Evolutionary conservation across 2,329 filamentous ascomycete genomes (phyloP).

Genomic region (Blastomyces emzantsi): DNA sequence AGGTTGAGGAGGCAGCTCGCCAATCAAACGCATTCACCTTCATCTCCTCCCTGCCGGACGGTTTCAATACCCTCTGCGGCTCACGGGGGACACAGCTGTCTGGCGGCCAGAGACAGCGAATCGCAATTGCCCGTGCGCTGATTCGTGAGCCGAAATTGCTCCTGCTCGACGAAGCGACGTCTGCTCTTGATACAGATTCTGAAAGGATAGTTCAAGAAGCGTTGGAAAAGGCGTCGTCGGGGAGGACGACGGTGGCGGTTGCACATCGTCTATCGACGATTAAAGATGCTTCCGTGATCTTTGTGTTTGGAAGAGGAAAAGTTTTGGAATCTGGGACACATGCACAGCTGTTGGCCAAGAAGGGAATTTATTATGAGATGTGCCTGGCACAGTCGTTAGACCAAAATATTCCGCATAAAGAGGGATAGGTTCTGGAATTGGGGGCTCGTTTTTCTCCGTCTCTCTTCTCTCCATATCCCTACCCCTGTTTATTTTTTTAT

Average conservation of each 20-base stretch:
- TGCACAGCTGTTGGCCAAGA: slow-evolving; percentile 28
- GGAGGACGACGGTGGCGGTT: slow-evolving; percentile 79
- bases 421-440: not conserved
- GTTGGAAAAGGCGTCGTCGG: slow-evolving; percentile 48
- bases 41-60: slow-evolving; percentile 31
- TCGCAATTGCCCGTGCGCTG: slow-evolving; percentile 37
- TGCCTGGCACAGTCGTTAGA: slow-evolving; percentile 20
- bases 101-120: slow-evolving; percentile 37
- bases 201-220: slow-evolving; percentile 28
- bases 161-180: slow-evolving; percentile 39
- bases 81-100: slow-evolving; percentile 29
- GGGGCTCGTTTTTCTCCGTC: too few species aligned
- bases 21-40: slow-evolving; percentile 33
- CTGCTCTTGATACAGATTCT: slow-evolving; percentile 32
- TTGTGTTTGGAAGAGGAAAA: slow-evolving; percentile 40
- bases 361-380: slow-evolving; percentile 27
- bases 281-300: slow-evolving; percentile 76
- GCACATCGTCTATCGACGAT: slow-evolving; percentile 84
- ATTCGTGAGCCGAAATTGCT: slow-evolving; percentile 33
- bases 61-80: slow-evolving; percentile 29
- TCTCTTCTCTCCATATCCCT: not conserved
- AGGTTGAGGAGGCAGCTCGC: slow-evolving; percentile 28
- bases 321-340: slow-evolving; percentile 36
- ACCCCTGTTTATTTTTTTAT: not conserved
- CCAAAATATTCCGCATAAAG: slow-evolving; percentile 5